Evolutionary conservation across 257 asterid species (phyloP), one percentile per base, ranked within the genome.

Genomic region (Eustoma russellianum): DNA sequence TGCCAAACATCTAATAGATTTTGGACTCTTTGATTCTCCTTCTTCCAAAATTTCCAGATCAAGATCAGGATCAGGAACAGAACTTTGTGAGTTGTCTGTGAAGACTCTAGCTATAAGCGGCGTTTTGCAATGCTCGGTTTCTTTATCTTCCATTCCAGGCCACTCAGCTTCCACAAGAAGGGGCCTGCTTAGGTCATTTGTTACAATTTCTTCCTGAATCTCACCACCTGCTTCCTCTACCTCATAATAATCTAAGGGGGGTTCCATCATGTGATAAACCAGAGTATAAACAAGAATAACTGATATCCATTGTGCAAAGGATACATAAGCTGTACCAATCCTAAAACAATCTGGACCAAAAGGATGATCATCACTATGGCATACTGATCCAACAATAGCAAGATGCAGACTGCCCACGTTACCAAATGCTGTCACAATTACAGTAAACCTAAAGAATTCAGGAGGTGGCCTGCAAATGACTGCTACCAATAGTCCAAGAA

Each of bases 191-290:
- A n/a, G n/a, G n/a, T n/a, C n/a, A n/a, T n/a, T n/a, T n/a, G n/a
- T n/a, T n/a, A n/a, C n/a, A n/a, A 60, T 58, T 5, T 72, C 72
- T 55, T 81, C 94, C 11, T 73, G 85, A 68, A 79, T 76, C 68
- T 86, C 93, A 13, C 9, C n/a, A 6, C 60, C 76, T 15, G 50
- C 71, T 5, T 71, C 92, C 18, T 79, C 90, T 13, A 74, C 67
- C 38, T 67, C 93, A 1, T 72, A 78, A 41, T 76, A 57, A 60
- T 79, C 95, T 62, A 87, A 17, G 0, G 98, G 98, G 16, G 98
- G 98, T 71, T 91, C 98, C 98, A 91, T 91, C 97, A 91, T 91
- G 71, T 87, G 98, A 76, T 91, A 91, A 53, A 87, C 98, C 44
- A 91, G 93, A 16, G 98, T 88, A 46, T 77, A 91, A 48, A 91